These are phyloP conservation scores for Chimonanthus salicifolius DNA, from an alignment of 164 flowering plant species.

Conservation along the genomic window DNA sequence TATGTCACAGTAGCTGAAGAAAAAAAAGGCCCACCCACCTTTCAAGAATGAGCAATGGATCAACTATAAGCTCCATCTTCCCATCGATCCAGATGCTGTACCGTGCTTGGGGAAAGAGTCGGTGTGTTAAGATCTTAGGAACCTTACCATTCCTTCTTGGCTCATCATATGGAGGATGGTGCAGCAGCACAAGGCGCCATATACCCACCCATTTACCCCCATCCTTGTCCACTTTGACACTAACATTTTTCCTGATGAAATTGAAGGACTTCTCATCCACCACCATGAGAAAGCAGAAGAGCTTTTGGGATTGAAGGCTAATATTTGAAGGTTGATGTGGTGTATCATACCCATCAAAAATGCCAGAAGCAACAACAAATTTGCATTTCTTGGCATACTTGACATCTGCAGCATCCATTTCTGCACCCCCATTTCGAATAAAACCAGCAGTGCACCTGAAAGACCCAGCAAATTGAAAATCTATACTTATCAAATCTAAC, in stretches of 20 bases:
- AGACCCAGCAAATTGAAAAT: not conserved
- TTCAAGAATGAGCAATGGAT: constrained; percentile 87
- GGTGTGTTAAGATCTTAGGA: constrained; percentile 89
- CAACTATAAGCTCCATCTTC: constrained; percentile 95
- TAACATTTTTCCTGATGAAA: constrained; percentile 64
- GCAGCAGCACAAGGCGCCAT: constrained; percentile 78
- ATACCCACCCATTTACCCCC: constrained; percentile 92
- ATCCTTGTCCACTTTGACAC: constrained; percentile 49
- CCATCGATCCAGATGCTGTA: constrained; percentile 99
- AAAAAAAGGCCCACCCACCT: constrained; percentile 36
- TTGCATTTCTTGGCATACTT: constrained; percentile 68
- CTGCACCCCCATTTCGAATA: constrained; percentile 81
- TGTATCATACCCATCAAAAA: constrained; percentile 94
- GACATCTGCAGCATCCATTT: constrained; percentile 60
- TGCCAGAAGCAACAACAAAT: constrained; percentile 95
- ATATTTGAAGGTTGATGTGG: constrained; percentile 95
- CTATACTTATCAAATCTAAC: not conserved
- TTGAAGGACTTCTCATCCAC: constrained; percentile 77
- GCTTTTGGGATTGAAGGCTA: constrained; percentile 64
- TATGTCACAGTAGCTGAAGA: not conserved
- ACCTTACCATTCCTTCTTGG: constrained; percentile 97
- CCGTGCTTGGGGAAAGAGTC: constrained; percentile 83
- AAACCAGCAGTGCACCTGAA: constrained; percentile 97
- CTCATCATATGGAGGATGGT: constrained; percentile 86
- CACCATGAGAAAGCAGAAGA: constrained; percentile 96